Evolutionary conservation across 2,329 filamentous ascomycete genomes (phyloP).

Genomic region (Daldinia sp.): DNA sequence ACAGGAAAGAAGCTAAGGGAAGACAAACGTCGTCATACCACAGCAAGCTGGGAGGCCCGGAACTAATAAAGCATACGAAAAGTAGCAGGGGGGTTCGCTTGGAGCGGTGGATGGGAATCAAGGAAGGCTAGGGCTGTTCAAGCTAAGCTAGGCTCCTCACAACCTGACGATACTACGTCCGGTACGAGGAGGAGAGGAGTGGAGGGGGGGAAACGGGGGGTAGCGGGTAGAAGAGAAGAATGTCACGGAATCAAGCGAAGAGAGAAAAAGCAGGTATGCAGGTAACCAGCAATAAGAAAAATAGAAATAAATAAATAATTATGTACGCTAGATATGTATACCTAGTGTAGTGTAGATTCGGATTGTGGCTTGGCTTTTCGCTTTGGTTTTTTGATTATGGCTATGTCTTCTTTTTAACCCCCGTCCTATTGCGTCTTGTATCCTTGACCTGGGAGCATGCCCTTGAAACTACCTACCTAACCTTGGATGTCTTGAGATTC

Average conservation of each 20-base stretch:
- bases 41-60: constrained; percentile 42
- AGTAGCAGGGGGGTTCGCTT: constrained; percentile 41
- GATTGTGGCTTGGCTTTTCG: constrained; percentile 33
- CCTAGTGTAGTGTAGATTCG: constrained; percentile 20
- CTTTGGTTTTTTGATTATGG: constrained; percentile 9
- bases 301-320: neutral
- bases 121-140: constrained; percentile 41
- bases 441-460: neutral
- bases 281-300: constrained; percentile 5
- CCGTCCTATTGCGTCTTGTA: neutral
- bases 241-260: constrained; percentile 35
- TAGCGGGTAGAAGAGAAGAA: constrained; percentile 30
- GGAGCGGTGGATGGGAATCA: constrained; percentile 42
- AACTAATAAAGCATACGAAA: constrained; percentile 41
- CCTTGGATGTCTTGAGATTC: constrained; percentile 21
- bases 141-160: constrained; percentile 39
- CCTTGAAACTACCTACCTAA: neutral
- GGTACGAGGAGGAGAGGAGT: constrained; percentile 26
- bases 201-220: constrained; percentile 1
- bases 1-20: constrained; percentile 39
- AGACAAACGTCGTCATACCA: constrained; percentile 51
- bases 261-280: neutral
- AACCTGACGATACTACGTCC: constrained; percentile 36
- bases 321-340: no score
- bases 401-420: neutral